phyloP scores from a whole-genome alignment of 2,329 filamentous ascomycete genomes.

The Alternaria gansuensis region DNA sequence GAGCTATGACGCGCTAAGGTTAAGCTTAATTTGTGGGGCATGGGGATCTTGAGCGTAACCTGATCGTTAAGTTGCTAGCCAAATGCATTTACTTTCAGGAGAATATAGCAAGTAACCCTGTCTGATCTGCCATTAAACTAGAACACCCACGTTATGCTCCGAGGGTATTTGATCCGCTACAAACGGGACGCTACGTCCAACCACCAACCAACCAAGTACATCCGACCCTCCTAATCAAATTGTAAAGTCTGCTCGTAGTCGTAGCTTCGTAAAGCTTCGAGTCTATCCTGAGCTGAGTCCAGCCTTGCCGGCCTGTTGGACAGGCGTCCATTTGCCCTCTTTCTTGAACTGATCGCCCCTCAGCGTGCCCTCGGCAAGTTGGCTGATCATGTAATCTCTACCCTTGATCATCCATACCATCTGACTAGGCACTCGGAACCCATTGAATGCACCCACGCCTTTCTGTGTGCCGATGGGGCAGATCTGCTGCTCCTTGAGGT shows the following conservation, averaged over 20 bases:
- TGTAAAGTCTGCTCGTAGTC: conserved; percentile 1
- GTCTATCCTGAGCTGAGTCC: conserved; percentile 33
- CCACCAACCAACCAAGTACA: neutral
- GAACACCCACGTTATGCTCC: neutral
- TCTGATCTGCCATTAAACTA: neutral
- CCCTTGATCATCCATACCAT: conserved; percentile 58
- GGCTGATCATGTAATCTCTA: conserved; percentile 52
- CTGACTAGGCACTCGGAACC: conserved; percentile 51
- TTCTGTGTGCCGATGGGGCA: conserved; percentile 50
- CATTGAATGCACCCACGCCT: conserved; percentile 51
- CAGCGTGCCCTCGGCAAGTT: conserved; percentile 39
- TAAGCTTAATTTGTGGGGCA: conserved; percentile 29
- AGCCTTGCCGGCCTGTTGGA: conserved; percentile 34
- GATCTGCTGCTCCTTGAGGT: conserved; percentile 49
- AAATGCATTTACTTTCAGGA: too few species aligned
- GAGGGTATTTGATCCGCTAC: conserved; percentile 9
- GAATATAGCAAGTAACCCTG: neutral
- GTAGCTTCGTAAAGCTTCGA: neutral
- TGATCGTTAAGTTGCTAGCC: conserved; percentile 4
- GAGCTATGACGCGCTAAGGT: conserved; percentile 36
- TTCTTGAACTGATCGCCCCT: conserved; percentile 48
- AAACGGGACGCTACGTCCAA: conserved; percentile 9
- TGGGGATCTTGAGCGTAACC: conserved; percentile 8
- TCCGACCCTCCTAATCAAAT: neutral
- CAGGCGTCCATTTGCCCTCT: conserved; percentile 49